Percentiles rank a stretch among this genome's conserved stretches.
These are phyloP conservation scores for Phytophthora uliginosa DNA, from an alignment of 352 stramenopile genomes.

Conservation along the genomic window DNA sequence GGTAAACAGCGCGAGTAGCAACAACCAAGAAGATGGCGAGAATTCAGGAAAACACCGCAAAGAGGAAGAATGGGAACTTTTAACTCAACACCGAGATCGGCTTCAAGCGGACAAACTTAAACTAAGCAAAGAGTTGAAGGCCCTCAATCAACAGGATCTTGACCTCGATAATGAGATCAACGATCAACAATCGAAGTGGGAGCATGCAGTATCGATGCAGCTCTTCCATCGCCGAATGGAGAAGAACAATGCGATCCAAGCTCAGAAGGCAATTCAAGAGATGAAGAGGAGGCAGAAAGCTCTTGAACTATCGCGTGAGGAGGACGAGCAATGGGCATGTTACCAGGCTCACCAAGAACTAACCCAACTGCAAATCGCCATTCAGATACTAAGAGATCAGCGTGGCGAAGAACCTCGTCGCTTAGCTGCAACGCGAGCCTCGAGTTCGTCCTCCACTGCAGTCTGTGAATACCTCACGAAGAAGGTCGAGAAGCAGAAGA, in stretches of 20 bases:
- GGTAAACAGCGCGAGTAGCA: not conserved
- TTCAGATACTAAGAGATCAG: constrained; percentile 49
- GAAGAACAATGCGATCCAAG: constrained; percentile 28
- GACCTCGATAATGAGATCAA: constrained; percentile 46
- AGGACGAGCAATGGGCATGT: constrained; percentile 68
- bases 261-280: constrained; percentile 31
- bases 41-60: constrained; percentile 28
- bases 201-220: constrained; percentile 57
- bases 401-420: constrained; percentile 14
- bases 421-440: constrained; percentile 19
- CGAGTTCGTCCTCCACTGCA: constrained; percentile 31
- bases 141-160: constrained; percentile 38
- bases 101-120: constrained; percentile 51
- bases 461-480: constrained; percentile 56
- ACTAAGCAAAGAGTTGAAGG: constrained; percentile 34
- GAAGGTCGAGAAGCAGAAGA: constrained; percentile 59
- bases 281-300: constrained; percentile 51
- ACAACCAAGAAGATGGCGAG: constrained; percentile 13
- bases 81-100: constrained; percentile 42
- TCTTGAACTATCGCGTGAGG: constrained; percentile 57
- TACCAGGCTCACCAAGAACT: constrained; percentile 71
- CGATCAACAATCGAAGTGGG: constrained; percentile 46
- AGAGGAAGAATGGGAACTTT: constrained; percentile 52
- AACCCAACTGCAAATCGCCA: constrained; percentile 61
- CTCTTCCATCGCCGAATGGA: constrained; percentile 62